Conservation (phyloP, 2,329 filamentous ascomycete species). For the Helicocarpus griseus region DNA sequence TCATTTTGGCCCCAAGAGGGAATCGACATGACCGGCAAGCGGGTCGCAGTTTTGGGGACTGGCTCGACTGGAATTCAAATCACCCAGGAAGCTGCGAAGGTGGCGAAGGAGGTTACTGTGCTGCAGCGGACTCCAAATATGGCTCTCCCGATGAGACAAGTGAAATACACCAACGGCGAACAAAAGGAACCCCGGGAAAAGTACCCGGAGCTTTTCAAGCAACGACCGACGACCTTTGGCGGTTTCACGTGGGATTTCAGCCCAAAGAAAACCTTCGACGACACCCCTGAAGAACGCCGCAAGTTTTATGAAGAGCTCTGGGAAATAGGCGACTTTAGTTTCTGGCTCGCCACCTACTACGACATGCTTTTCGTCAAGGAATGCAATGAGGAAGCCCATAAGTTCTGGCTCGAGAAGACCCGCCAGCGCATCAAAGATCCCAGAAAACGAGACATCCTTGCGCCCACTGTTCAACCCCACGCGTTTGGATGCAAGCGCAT, state of each 20-base stretch:
- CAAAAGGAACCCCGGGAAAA: constrained; percentile 7
- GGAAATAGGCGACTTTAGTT: constrained; percentile 44
- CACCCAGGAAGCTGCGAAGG: constrained; percentile 18
- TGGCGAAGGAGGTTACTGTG: constrained; percentile 6
- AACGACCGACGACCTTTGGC: constrained; percentile 42
- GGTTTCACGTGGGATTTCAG: constrained; percentile 49
- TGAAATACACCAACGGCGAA: constrained; percentile 25
- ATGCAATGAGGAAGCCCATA: constrained; percentile 45
- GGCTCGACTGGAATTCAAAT: constrained; percentile 33
- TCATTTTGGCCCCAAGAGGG: constrained; percentile 31
- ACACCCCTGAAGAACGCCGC: constrained; percentile 39
- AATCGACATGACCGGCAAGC: constrained; percentile 10
- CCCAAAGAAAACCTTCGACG: constrained; percentile 46
- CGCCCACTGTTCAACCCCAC: constrained; percentile 44
- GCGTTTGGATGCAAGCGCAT: constrained; percentile 46
- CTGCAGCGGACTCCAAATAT: constrained; percentile 22
- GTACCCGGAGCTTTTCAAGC: constrained; percentile 42
- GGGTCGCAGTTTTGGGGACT: constrained; percentile 18
- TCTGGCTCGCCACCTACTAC: constrained; percentile 42
- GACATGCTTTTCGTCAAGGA: constrained; percentile 39
- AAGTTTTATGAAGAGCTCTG: constrained; percentile 42
- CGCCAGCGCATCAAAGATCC: constrained; percentile 43
- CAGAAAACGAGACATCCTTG: constrained; percentile 42
- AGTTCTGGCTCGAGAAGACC: constrained; percentile 47
- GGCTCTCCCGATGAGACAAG: constrained; percentile 25